Conservation (phyloP, 2,329 filamentous ascomycete genomes). For the Xylaria sp. region DNA sequence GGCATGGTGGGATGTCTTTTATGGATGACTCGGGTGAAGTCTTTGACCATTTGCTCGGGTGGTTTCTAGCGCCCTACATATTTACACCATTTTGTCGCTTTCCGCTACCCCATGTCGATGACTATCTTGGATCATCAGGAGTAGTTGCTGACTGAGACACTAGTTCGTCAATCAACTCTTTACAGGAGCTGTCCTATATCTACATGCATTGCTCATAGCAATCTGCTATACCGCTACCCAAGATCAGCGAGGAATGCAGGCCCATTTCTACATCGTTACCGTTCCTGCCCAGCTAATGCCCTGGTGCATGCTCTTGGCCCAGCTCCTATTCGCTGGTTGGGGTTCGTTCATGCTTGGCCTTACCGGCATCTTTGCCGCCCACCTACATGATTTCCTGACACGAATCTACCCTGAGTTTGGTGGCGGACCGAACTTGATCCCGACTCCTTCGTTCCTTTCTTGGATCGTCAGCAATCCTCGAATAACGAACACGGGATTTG, state of each 20-base stretch:
- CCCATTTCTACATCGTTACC: constrained; percentile 80
- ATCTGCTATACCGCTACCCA: constrained; percentile 84
- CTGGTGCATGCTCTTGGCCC: constrained; percentile 76
- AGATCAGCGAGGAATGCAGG: constrained; percentile 78
- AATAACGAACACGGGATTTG: constrained; percentile 60
- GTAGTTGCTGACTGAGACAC: constrained; percentile 34
- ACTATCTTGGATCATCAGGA: neutral
- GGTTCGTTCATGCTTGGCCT: constrained; percentile 65
- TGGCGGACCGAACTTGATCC: constrained; percentile 76
- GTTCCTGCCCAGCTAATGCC: constrained; percentile 85
- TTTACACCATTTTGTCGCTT: constrained; percentile 27
- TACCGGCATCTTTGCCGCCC: constrained; percentile 84
- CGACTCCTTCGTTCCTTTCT: constrained; percentile 74
- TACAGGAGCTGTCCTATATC: constrained; percentile 58
- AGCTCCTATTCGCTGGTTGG: constrained; percentile 70
- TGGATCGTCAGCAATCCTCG: constrained; percentile 64
- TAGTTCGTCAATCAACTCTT: constrained; percentile 59
- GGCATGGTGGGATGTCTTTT: constrained; percentile 76
- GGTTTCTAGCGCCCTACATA: constrained; percentile 70
- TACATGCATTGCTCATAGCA: constrained; percentile 74
- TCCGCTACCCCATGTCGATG: constrained; percentile 26
- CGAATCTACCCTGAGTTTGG: constrained; percentile 89
- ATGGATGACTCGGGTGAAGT: constrained; percentile 70
- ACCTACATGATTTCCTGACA: constrained; percentile 88
- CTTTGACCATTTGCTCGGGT: constrained; percentile 59